Evolutionary conservation across 495 filamentous ascomycete species (phyloP).

Genomic region (Pseudevernia furfuracea): DNA sequence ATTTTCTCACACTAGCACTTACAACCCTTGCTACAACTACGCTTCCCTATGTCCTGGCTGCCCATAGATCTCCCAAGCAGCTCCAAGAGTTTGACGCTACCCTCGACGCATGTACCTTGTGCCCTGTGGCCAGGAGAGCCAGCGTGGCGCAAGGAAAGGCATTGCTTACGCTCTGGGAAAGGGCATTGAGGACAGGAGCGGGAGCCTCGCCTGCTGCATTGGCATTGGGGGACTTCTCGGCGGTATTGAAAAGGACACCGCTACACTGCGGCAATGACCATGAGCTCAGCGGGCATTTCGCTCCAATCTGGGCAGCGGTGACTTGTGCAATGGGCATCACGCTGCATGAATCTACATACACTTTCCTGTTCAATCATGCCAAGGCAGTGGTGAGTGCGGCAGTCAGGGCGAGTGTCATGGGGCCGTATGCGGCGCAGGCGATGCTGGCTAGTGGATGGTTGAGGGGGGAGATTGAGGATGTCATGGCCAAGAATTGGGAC

Average conservation of each 20-base stretch:
- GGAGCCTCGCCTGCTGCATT: conserved; percentile 10
- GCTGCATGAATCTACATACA: conserved; percentile 62
- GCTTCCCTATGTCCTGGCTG: conserved; percentile 77
- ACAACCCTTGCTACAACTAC: conserved; percentile 69
- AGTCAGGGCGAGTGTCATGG: conserved; percentile 80
- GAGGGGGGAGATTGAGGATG: conserved; percentile 52
- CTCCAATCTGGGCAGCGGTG: conserved; percentile 73
- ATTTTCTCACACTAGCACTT: conserved; percentile 73
- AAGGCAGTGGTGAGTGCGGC: conserved; percentile 85
- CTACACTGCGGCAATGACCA: conserved; percentile 12
- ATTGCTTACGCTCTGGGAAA: conserved; percentile 81
- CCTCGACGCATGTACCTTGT: conserved; percentile 78
- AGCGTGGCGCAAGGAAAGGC: conserved; percentile 79
- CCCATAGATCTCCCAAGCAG: conserved; percentile 51
- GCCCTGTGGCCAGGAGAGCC: conserved; percentile 78
- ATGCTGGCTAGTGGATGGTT: conserved; percentile 62
- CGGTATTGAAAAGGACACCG: conserved; percentile 29
- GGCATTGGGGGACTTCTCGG: conserved; percentile 32
- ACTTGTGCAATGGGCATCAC: conserved; percentile 54
- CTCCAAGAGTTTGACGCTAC: conserved; percentile 67
- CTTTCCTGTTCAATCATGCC: conserved; percentile 80
- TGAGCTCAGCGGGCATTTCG: conserved; percentile 55
- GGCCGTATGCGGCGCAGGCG: conserved; percentile 86
- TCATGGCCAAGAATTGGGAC: conserved; percentile 53
- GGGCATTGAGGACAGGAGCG: conserved; percentile 46